Conservation (phyloP, 805 yeast species). For the Kodamaea kakaduensis region DNA sequence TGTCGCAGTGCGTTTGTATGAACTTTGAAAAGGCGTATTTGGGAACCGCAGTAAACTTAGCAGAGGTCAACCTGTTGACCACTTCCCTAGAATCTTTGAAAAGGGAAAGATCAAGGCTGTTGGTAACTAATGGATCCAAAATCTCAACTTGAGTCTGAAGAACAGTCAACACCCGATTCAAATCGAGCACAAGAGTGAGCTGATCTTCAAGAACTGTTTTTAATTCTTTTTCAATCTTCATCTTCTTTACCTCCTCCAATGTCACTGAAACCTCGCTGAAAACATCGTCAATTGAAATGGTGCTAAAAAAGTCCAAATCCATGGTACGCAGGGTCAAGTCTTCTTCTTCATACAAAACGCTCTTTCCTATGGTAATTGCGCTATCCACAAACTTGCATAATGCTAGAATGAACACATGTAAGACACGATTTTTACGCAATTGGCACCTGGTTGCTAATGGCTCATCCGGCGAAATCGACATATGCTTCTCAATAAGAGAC, state of each 20-base stretch:
- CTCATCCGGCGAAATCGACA: background rate
- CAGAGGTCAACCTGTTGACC: slow-evolving; percentile 5
- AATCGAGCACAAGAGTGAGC: slow-evolving; percentile 23
- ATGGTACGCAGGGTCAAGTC: slow-evolving; percentile 64
- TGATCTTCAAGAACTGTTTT: slow-evolving; percentile 15
- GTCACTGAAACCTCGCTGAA: slow-evolving; percentile 21
- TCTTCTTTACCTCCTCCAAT: background rate
- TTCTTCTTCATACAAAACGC: slow-evolving; percentile 71
- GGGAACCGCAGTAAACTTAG: slow-evolving; percentile 4
- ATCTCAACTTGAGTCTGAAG: slow-evolving; percentile 1
- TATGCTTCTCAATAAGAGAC: slow-evolving; percentile 42
- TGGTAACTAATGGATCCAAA: slow-evolving; percentile 8
- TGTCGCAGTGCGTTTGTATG: slow-evolving; percentile 33
- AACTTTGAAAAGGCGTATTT: slow-evolving; percentile 31
- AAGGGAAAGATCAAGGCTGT: slow-evolving; percentile 12
- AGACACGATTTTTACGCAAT: slow-evolving; percentile 22
- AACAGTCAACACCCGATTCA: slow-evolving; percentile 21
- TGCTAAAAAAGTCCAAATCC: slow-evolving; percentile 40
- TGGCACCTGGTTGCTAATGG: slow-evolving; percentile 4
- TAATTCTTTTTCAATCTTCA: background rate
- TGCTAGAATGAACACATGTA: slow-evolving; percentile 50
- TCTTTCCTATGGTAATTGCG: slow-evolving; percentile 44
- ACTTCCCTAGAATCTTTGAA: slow-evolving; percentile 16
- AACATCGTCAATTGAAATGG: slow-evolving; percentile 20
- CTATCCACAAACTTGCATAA: slow-evolving; percentile 51